Evolutionary conservation across 805 yeast species (phyloP).

Genomic region (Metschnikowia colocasiae): DNA sequence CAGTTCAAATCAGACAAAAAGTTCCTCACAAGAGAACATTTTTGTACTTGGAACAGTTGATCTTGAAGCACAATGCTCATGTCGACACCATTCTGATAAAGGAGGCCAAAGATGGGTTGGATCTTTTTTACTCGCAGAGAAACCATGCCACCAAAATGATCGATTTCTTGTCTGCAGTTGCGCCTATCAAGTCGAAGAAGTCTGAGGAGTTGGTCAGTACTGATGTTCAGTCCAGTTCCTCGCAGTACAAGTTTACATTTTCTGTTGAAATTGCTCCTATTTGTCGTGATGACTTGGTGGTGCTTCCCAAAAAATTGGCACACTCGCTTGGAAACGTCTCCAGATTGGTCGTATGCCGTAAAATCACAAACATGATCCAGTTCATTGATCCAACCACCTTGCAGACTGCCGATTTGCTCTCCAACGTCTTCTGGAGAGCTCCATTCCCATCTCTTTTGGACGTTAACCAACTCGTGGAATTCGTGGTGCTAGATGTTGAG

Average conservation of each 20-base stretch:
- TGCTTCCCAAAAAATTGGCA: conserved; percentile 85
- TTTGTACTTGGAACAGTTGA: conserved; percentile 90
- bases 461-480: conserved; percentile 73
- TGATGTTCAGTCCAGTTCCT: conserved; percentile 87
- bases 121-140: conserved; percentile 83
- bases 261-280: conserved; percentile 94
- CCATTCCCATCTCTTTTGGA: conserved; percentile 79
- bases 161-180: conserved; percentile 80
- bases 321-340: conserved; percentile 77
- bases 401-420: conserved; percentile 69
- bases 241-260: conserved; percentile 84
- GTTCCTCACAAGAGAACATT: conserved; percentile 96
- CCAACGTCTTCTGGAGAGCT: conserved; percentile 73
- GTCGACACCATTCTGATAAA: conserved; percentile 89
- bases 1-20: conserved; percentile 96
- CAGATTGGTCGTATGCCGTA: conserved; percentile 78
- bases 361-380: conserved; percentile 77
- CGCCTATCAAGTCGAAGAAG: conserved; percentile 76
- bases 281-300: conserved; percentile 94
- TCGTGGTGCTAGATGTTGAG: conserved; percentile 89
- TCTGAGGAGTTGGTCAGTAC: conserved; percentile 89
- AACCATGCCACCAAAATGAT: conserved; percentile 93
- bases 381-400: conserved; percentile 82
- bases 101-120: conserved; percentile 91
- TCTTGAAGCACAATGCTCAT: conserved; percentile 89